Conservation (phyloP, 2,329 filamentous ascomycete genomes). For the Calonectria honghensis region DNA sequence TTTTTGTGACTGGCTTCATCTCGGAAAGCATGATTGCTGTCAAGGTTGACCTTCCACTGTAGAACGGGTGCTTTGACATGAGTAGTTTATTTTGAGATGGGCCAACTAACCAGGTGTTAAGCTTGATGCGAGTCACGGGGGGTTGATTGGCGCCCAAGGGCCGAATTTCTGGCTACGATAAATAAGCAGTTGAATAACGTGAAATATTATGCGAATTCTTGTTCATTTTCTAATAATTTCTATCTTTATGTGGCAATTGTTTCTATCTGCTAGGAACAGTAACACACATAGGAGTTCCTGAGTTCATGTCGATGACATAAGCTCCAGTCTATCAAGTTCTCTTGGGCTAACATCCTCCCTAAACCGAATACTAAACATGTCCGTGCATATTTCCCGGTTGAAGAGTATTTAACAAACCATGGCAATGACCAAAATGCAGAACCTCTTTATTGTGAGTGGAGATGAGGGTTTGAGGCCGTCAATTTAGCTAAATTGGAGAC, state of each 20-base stretch:
- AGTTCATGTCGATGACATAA: not conserved
- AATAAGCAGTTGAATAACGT: not conserved
- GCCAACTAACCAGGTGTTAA: not conserved
- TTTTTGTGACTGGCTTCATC: slow-evolving; percentile 75
- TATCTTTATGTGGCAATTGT: not conserved
- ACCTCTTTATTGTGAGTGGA: no score
- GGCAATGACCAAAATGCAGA: no score
- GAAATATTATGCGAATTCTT: not conserved
- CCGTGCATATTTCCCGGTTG: no score
- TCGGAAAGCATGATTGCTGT: slow-evolving; percentile 70
- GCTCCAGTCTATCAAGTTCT: no score
- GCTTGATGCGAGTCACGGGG: not conserved
- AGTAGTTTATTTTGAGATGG: not conserved
- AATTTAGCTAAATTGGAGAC: no score
- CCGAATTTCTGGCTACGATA: not conserved
- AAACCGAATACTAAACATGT: no score
- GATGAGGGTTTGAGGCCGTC: not conserved
- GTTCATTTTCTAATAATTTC: not conserved
- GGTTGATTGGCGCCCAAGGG: not conserved
- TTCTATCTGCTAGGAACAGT: not conserved
- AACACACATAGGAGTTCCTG: not conserved
- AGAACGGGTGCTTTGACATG: not conserved
- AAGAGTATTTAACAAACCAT: no score
- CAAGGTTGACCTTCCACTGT: slow-evolving; percentile 64
- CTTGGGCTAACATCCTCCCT: no score